phyloP scores from a whole-genome alignment of 208 protist species.

The Leishmania guyanensis region DNA sequence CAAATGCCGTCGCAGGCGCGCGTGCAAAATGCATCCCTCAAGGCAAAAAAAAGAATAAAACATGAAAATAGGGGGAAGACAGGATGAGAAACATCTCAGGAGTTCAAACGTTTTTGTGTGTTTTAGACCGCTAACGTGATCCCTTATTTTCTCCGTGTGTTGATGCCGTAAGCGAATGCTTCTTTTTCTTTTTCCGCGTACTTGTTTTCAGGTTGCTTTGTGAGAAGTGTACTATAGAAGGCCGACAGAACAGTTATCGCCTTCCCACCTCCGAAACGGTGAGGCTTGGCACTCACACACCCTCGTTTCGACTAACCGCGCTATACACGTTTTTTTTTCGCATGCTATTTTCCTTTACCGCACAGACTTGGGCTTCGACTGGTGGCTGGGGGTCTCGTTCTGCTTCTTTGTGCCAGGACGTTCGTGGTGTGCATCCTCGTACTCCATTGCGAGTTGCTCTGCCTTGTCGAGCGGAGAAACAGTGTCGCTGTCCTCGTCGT shows the following conservation, averaged over 20 bases:
- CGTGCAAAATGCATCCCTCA: neutral
- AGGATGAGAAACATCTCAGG: neutral
- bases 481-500: constrained; percentile 57
- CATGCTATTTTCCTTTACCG: constrained; percentile 35
- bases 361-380: constrained; percentile 85
- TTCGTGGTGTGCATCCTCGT: constrained; percentile 83
- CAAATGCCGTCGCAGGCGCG: neutral
- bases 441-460: constrained; percentile 64
- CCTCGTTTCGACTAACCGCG: neutral
- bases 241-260: neutral
- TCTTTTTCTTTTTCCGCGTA: neutral
- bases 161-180: neutral
- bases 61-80: neutral
- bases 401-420: constrained; percentile 69
- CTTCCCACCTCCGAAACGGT: neutral
- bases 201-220: neutral
- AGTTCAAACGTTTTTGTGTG: neutral
- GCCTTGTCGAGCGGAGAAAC: constrained; percentile 80
- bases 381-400: constrained; percentile 70
- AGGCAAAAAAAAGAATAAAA: neutral
- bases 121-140: neutral
- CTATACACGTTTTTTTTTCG: neutral
- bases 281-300: neutral
- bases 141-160: neutral
- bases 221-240: neutral